Conservation (phyloP, 164 flowering plant species). For the Echeveria elegans region DNA sequence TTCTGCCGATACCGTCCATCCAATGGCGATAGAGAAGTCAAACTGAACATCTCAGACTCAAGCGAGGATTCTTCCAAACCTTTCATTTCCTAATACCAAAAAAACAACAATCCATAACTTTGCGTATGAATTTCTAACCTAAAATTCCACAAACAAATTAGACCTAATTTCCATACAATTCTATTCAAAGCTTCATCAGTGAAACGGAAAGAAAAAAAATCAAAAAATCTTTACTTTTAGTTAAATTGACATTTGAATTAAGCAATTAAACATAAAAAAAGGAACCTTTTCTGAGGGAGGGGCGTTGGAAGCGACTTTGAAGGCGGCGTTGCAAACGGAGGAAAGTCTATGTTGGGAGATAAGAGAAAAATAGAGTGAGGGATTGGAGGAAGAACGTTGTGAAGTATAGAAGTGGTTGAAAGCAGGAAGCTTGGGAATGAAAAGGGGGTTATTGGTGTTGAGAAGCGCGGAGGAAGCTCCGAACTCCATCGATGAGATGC, state of each 20-base stretch:
- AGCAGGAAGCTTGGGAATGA: neutral
- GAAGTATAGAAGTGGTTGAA: neutral
- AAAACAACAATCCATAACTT: neutral
- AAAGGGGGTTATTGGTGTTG: neutral
- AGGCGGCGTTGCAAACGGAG: neutral
- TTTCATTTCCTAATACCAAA: neutral
- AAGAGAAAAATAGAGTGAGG: neutral
- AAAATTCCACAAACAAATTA: neutral
- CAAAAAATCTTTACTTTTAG: too few relatives aligned
- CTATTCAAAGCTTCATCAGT: too few relatives aligned
- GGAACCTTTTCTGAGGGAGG: neutral
- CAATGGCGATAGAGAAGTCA: constrained; percentile 72
- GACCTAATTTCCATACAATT: neutral
- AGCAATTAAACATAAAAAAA: too few relatives aligned
- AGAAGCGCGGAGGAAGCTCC: constrained; percentile 2
- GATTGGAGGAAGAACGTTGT: neutral
- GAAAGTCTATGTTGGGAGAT: neutral
- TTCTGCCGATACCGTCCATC: constrained; percentile 85
- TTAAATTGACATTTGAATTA: too few relatives aligned
- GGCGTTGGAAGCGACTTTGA: neutral
- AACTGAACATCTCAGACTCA: constrained; percentile 39
- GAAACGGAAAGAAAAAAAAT: too few relatives aligned
- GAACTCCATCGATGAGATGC: constrained; percentile 6
- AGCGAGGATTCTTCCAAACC: neutral
- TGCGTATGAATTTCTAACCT: neutral